phyloP scores from a whole-genome alignment of 139 green algal genomes.

The Prasinococcaceae sp. region DNA sequence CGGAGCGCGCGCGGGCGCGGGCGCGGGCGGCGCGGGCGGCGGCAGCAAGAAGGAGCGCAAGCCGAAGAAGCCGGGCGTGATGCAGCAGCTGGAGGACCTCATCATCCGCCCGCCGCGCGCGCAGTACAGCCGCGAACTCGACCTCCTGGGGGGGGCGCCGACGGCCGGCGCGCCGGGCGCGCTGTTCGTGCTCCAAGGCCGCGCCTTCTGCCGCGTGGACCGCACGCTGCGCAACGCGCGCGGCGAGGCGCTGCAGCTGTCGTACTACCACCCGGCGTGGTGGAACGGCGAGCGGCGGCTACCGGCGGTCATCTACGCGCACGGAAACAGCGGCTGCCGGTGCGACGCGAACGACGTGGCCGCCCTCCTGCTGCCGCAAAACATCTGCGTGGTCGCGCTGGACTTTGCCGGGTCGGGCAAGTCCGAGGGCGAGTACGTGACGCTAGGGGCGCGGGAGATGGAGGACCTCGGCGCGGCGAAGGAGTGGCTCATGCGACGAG shows the following conservation, averaged over 20 bases:
- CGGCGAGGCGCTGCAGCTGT: neutral
- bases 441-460: conserved; percentile 65
- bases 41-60: neutral
- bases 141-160: neutral
- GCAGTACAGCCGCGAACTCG: neutral
- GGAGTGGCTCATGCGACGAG: conserved; percentile 19
- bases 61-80: neutral
- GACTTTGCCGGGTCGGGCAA: conserved; percentile 57
- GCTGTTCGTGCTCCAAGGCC: neutral
- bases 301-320: neutral
- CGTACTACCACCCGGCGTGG: neutral
- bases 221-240: neutral
- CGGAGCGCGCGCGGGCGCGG: too few relatives aligned
- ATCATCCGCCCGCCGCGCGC: too few relatives aligned
- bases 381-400: conserved; percentile 30
- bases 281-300: neutral
- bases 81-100: too few relatives aligned
- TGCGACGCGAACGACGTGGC: conserved; percentile 27
- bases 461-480: conserved; percentile 38
- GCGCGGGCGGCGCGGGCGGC: too few relatives aligned
- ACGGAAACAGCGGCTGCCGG: conserved; percentile 22
- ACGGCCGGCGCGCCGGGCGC: too few relatives aligned
- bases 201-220: too few relatives aligned
- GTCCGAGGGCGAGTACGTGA: conserved; percentile 79
- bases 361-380: conserved; percentile 20